Percentiles rank a stretch among this genome's conserved stretches.
Evolutionary conservation across 129 eudicot species (phyloP).

Genomic region (Helichrysum umbraculigerum): DNA sequence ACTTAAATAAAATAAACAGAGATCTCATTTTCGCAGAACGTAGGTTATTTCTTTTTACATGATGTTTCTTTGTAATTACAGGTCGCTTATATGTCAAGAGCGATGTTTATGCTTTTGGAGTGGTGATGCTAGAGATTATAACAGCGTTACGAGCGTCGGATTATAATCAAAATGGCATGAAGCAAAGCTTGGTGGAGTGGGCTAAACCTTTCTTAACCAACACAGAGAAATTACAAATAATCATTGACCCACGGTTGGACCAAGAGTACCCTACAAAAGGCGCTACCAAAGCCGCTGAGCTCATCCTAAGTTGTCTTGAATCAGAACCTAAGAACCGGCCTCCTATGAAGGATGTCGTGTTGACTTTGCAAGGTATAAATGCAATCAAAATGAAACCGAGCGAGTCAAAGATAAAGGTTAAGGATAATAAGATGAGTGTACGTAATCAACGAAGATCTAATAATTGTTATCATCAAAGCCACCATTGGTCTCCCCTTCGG

Average conservation of each 20-base stretch:
- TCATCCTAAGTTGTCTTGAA: constrained; percentile 53
- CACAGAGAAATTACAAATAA: constrained; percentile 39
- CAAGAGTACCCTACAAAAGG: constrained; percentile 54
- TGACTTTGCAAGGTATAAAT: constrained; percentile 31
- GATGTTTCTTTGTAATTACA: constrained; percentile 7
- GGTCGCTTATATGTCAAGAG: constrained; percentile 72
- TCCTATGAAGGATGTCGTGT: constrained; percentile 53
- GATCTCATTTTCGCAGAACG: too few relatives aligned
- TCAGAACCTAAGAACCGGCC: constrained; percentile 58
- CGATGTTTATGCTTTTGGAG: constrained; percentile 75
- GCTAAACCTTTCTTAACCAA: constrained; percentile 53
- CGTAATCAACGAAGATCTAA: background rate
- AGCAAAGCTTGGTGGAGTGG: constrained; percentile 65
- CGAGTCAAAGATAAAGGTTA: background rate
- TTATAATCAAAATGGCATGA: constrained; percentile 36
- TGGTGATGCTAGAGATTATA: constrained; percentile 64
- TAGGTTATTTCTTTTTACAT: background rate
- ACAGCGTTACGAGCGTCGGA: constrained; percentile 54
- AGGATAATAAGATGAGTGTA: background rate
- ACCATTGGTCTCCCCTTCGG: constrained; percentile 32
- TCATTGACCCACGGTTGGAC: constrained; percentile 60
- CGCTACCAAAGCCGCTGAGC: constrained; percentile 21
- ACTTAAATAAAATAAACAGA: too few relatives aligned
- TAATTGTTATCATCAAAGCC: constrained; percentile 17
- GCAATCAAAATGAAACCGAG: constrained; percentile 35